Conservation (phyloP, 352 stramenopile genomes). For the Phytophthora syringae region DNA sequence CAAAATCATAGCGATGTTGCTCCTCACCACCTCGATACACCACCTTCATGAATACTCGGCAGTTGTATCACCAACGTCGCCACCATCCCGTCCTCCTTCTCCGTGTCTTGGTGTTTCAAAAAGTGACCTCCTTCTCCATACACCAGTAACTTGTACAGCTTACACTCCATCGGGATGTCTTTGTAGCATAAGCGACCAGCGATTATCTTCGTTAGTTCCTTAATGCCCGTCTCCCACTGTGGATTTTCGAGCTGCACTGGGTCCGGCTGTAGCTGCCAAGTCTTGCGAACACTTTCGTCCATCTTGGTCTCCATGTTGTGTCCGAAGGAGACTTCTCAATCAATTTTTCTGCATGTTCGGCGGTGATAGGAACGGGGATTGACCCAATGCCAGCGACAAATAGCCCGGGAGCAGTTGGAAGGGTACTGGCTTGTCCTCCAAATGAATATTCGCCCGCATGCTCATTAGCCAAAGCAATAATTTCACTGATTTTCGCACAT, state of each 20-base stretch:
- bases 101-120: slow-evolving; percentile 55
- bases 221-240: slow-evolving; percentile 1
- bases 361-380: not conserved
- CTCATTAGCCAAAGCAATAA: too few species aligned
- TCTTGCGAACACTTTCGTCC: too few species aligned
- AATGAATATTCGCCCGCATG: slow-evolving; percentile 26
- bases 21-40: slow-evolving; percentile 17
- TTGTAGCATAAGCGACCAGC: too few species aligned
- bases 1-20: slow-evolving; percentile 6
- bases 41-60: slow-evolving; percentile 31
- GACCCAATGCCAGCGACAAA: slow-evolving; percentile 5
- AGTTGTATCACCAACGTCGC: slow-evolving; percentile 54
- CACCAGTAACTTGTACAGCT: too few species aligned
- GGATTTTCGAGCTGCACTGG: slow-evolving; percentile 15
- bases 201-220: slow-evolving; percentile 6
- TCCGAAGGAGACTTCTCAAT: slow-evolving; percentile 31
- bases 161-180: too few species aligned
- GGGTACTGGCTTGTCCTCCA: slow-evolving; percentile 11
- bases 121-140: too few species aligned
- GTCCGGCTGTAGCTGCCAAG: slow-evolving; percentile 15
- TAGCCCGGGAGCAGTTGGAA: slow-evolving; percentile 7
- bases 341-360: slow-evolving; percentile 13
- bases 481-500: too few species aligned
- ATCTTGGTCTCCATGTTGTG: too few species aligned
- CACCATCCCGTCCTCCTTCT: slow-evolving; percentile 64